A percentile compares a stretch with the other conserved stretches of the same genome.
phyloP scores from a whole-genome alignment of 345 rosid genomes.

The Arabidopsis thaliana region DNA sequence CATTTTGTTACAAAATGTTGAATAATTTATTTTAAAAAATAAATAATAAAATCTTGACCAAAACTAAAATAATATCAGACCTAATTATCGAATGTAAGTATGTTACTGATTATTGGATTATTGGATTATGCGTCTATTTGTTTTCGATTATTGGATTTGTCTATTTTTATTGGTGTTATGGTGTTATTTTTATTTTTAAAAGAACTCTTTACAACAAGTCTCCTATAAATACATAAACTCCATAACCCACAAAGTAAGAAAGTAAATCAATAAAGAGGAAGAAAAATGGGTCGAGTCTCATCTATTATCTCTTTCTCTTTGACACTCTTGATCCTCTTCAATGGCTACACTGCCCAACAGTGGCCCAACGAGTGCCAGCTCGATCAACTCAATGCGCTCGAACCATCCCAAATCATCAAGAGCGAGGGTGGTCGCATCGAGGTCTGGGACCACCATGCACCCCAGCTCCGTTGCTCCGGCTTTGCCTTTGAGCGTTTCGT shows the following conservation, averaged over 20 bases:
- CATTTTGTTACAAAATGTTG: no score
- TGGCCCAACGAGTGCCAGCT: slow-evolving; percentile 56
- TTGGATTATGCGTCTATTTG: no score
- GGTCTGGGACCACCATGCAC: slow-evolving; percentile 56
- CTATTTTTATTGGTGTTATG: no score
- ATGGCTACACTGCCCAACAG: slow-evolving; percentile 51
- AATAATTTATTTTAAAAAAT: no score
- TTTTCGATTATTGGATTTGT: no score
- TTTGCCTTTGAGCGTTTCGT: slow-evolving; percentile 51
- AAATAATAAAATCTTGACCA: no score
- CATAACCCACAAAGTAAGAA: slow-evolving; percentile 11
- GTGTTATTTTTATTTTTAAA: neutral
- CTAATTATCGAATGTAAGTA: no score
- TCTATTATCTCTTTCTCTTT: slow-evolving; percentile 45
- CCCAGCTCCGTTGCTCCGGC: slow-evolving; percentile 69
- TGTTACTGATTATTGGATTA: no score
- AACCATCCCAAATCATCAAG: slow-evolving; percentile 52
- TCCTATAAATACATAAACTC: slow-evolving; percentile 31
- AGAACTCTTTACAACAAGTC: neutral
- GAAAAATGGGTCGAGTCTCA: slow-evolving; percentile 38
- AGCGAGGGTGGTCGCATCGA: slow-evolving; percentile 63
- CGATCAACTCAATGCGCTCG: slow-evolving; percentile 51
- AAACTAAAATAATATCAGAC: no score
- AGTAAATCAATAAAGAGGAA: neutral
- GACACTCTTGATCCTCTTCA: slow-evolving; percentile 51